Evolutionary conservation across 108 stramenopile genomes (phyloP).

Genomic region (Chaetoceros muelleri): DNA sequence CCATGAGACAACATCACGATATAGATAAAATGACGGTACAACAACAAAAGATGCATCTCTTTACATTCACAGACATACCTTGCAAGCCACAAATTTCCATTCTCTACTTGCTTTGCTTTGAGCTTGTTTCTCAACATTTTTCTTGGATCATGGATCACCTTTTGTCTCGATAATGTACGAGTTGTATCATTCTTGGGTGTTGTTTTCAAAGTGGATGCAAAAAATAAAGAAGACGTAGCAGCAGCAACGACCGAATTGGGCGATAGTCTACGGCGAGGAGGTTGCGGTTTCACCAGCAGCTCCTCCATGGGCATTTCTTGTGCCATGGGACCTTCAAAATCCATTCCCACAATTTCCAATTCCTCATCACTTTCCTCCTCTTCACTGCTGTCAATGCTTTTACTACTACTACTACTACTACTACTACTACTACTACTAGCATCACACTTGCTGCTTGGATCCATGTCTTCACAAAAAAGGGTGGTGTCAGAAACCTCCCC

Average conservation of each 20-base stretch:
- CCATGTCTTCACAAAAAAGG: no score
- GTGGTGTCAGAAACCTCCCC: neutral
- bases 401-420: no score
- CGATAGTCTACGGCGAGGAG: neutral
- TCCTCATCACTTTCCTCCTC: conserved; percentile 23
- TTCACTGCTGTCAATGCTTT: neutral
- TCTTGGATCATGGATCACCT: conserved; percentile 17
- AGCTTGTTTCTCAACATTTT: conserved; percentile 36
- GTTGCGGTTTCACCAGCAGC: neutral
- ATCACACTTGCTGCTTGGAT: no score
- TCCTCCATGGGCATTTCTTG: neutral
- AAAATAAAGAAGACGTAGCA: neutral
- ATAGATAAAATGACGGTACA: neutral
- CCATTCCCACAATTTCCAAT: conserved; percentile 14
- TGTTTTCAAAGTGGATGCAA: neutral
- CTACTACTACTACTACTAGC: no score
- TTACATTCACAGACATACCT: conserved; percentile 15
- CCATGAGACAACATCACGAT: no score
- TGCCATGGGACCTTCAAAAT: neutral
- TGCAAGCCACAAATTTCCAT: conserved; percentile 78
- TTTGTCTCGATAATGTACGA: neutral
- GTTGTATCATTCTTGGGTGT: neutral
- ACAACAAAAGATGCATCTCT: neutral
- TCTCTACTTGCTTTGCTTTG: conserved; percentile 35
- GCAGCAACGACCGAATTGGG: neutral